Evolutionary conservation across 768 basidiomycete species (phyloP).

Genomic region (Tulasnella sp.): DNA sequence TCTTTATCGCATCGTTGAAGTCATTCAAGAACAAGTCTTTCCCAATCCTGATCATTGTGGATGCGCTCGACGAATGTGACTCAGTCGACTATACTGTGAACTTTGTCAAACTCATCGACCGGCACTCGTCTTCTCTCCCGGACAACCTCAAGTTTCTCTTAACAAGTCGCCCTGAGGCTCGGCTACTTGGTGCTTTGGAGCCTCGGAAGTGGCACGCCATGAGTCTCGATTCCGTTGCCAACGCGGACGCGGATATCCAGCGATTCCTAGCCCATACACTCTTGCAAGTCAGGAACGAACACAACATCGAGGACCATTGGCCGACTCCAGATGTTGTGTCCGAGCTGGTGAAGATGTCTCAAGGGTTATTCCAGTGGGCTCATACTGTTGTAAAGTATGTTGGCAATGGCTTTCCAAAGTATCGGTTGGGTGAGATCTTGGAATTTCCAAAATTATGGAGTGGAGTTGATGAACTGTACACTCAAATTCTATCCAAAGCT

Average conservation of each 20-base stretch:
- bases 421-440: background rate
- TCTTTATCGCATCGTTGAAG: background rate
- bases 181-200: background rate
- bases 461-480: background rate
- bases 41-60: background rate
- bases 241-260: background rate
- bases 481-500: no score
- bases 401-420: background rate
- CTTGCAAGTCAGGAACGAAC: background rate
- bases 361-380: background rate
- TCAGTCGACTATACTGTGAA: background rate
- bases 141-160: no score
- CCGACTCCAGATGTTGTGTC: background rate
- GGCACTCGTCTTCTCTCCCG: no score
- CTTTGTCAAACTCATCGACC: no score
- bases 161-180: background rate
- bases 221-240: background rate
- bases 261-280: background rate
- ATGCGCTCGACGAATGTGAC: background rate
- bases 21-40: background rate
- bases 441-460: background rate
- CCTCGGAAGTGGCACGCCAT: background rate
- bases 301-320: background rate
- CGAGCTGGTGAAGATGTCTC: background rate
- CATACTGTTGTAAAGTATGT: background rate